Base-by-base conservation (phyloP, 2,329 filamentous ascomycete genomes). In the Hypoxylon rubiginosum region DNA sequence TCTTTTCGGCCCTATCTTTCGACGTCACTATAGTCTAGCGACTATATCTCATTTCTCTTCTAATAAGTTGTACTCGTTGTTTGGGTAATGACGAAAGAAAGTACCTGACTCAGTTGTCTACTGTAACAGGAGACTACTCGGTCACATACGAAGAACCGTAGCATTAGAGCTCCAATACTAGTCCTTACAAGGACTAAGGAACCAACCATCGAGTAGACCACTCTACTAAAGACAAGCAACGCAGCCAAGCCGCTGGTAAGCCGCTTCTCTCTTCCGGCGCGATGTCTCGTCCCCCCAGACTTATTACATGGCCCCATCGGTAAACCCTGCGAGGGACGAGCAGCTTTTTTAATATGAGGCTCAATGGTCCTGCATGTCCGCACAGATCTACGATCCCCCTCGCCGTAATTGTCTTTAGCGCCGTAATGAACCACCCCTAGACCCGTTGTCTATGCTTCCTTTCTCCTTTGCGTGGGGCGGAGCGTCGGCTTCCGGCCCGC, bases 401-500 rank as follows among this genome's bases (percentile, higher is more conserved):
- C 57, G 54, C 58, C 50, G 59, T 52, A 65, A 67, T n/a, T n/a
- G n/a, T n/a, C n/a, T n/a, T n/a, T n/a, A n/a, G n/a, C n/a, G n/a
- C n/a, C n/a, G n/a, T n/a, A n/a, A n/a, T n/a, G n/a, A n/a, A n/a
- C n/a, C n/a, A n/a, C n/a, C 41, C 62, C 66, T 49, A 24, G 52
- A 24, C 36, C 39, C 21, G 24, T 36, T 28, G 28, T 43, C 58
- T 66, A 72, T 66, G 60, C 34, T 54, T 46, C 62, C 66, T 63
- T 53, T 70, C 68, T 54, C 50, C 36, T 59, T 69, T 74, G 67
- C 68, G 62, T 58, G 66, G 66, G 50, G 66, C 73, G 74, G 74
- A 75, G 67, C 66, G 63, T 65, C 53, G 68, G 52, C 73, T 70
- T 74, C 74, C 73, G 74, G 65, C 53, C 62, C 45, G 51, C 45